These are phyloP conservation scores for Rhodomyrtus psidioides DNA, from an alignment of 441 rosid genomes.

Conservation along the genomic window DNA sequence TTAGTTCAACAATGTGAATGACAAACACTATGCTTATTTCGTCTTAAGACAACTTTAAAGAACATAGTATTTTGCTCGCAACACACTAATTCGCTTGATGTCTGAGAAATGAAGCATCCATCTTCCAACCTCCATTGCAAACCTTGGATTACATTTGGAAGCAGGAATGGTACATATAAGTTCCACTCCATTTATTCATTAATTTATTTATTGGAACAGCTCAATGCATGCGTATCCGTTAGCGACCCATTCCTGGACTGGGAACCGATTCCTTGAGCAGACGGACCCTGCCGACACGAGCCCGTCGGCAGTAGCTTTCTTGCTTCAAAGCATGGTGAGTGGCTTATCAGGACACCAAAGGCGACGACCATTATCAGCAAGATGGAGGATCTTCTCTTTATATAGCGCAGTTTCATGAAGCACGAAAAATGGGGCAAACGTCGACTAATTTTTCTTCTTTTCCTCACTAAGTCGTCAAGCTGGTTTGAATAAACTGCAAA, in stretches of 20 bases:
- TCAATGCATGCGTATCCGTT: background rate
- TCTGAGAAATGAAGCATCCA: background rate
- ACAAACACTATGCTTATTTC: background rate
- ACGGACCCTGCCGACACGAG: background rate
- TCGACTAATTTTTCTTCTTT: background rate
- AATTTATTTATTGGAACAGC: background rate
- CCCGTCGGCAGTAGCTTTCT: background rate
- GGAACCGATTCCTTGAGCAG: background rate
- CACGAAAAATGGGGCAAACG: background rate
- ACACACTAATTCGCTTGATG: background rate
- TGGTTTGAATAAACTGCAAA: background rate
- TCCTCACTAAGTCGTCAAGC: background rate
- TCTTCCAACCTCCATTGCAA: background rate
- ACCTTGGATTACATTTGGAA: background rate
- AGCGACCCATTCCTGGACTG: background rate
- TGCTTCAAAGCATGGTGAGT: background rate
- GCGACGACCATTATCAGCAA: background rate
- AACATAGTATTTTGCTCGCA: background rate
- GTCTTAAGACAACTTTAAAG: background rate
- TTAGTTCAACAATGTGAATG: background rate
- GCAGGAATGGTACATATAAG: background rate
- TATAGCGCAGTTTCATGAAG: background rate
- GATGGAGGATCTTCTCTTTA: background rate
- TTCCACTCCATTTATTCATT: background rate
- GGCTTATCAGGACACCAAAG: background rate